These are phyloP conservation scores for Podaxis sp. DNA, from an alignment of 768 basidiomycete genomes.

Conservation along the genomic window DNA sequence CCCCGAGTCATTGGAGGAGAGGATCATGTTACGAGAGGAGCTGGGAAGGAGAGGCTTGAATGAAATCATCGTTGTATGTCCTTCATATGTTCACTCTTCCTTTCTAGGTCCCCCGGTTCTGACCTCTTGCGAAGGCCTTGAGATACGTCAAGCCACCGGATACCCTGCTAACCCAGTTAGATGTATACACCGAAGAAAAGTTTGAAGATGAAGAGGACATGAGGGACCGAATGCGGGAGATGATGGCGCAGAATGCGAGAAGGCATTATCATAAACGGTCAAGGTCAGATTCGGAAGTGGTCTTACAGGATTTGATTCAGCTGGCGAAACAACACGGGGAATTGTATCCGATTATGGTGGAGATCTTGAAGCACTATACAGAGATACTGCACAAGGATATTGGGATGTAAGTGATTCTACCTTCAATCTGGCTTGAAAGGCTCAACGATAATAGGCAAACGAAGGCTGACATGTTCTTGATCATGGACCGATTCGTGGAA, in stretches of 20 bases:
- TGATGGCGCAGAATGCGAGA: constrained; percentile 22
- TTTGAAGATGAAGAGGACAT: constrained; percentile 88
- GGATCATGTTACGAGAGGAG: constrained; percentile 79
- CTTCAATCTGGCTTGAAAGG: background rate
- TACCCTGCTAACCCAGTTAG: constrained; percentile 67
- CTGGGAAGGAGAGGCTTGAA: constrained; percentile 77
- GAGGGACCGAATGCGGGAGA: constrained; percentile 51
- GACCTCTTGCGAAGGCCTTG: constrained; percentile 47
- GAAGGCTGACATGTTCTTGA: constrained; percentile 52
- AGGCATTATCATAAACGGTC: constrained; percentile 24
- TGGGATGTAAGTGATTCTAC: constrained; percentile 46
- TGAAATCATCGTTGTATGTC: constrained; percentile 74
- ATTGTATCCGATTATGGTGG: constrained; percentile 57
- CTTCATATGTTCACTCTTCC: constrained; percentile 12
- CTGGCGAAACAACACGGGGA: constrained; percentile 59
- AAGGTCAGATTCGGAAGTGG: constrained; percentile 47
- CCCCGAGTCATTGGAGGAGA: constrained; percentile 72
- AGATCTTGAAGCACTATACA: constrained; percentile 53
- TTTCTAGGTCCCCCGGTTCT: background rate
- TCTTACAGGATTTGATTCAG: constrained; percentile 56
- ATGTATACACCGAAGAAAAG: constrained; percentile 83
- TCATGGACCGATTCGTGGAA: constrained; percentile 64
- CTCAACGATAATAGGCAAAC: constrained; percentile 41
- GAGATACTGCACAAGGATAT: constrained; percentile 54
- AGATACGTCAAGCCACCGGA: constrained; percentile 74